Base-by-base conservation (phyloP, 2,329 filamentous ascomycete genomes). In the Diaporthe vaccinii region DNA sequence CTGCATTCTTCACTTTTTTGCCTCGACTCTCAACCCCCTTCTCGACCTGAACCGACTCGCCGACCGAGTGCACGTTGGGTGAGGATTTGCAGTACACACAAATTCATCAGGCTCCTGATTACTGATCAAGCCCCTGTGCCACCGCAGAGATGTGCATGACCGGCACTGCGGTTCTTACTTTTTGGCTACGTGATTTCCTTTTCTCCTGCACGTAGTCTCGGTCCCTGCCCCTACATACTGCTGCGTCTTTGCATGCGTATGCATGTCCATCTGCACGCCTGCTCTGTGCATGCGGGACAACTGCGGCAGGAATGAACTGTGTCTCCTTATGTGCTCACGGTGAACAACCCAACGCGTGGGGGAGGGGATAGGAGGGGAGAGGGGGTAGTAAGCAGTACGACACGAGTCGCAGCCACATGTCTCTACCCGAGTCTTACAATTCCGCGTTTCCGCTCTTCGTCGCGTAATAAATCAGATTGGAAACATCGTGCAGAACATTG, bases 381-480 rank as follows among this genome's bases (percentile, higher is more conserved):
- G 28, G 17, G 20, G 41, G 14, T 5, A 5, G 10, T 14, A 68
- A 25, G 46, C 34, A 69, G 49, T 41, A 31, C n/a, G 14, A 53
- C 49, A 34, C 9, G 34, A 41, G 49, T 69, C 34, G 65, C 65
- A 41, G 46, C 46, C 46, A 41, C 46, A 34, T 69, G 65, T 55
- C 65, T 69, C 34, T 36, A 36, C n/a, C 65, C n/a, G 65, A 53
- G 28, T 68, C 46, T 53, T 9, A 46, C 12, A 68, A 53, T 68
- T 69, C 65, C 65, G 65, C 65, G 31, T 69, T 69, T 69, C 65
- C 65, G 65, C 65, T 55, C 31, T 55, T 28, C 22, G 49, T 53
- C 65, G 65, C 65, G 65, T 15, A 46, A 51, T 20, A 51, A 55
- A 22, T 41, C 22, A 25, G 31, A 39, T 41, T 69, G 17, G 49